Percentiles rank a stretch among this genome's conserved stretches.
Evolutionary conservation across 768 basidiomycete species (phyloP).

Genomic region (Podaxis mareebaensis): DNA sequence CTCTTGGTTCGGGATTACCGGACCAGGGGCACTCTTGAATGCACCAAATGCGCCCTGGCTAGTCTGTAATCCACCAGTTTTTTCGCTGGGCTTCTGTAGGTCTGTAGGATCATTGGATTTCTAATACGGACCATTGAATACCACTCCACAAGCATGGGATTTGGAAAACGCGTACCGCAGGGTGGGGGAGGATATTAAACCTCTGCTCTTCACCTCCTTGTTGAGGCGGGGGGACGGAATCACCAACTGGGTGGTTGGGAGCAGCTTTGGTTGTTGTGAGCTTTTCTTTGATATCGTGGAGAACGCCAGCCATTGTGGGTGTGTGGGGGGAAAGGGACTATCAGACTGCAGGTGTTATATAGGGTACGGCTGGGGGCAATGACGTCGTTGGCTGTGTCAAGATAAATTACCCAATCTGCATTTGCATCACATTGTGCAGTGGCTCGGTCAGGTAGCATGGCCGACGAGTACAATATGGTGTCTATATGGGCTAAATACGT

Average conservation of each 20-base stretch:
- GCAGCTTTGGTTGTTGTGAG: constrained; percentile 9
- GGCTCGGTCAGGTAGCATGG: background rate
- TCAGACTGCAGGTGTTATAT: constrained; percentile 5
- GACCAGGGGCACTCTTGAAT: constrained; percentile 48
- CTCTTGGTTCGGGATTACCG: constrained; percentile 48
- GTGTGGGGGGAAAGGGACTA: background rate
- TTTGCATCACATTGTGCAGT: background rate
- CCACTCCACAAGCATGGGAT: background rate
- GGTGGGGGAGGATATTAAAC: constrained; percentile 61
- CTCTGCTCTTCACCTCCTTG: constrained; percentile 33
- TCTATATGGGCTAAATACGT: background rate
- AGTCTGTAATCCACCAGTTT: constrained; percentile 37
- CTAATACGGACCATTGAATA: constrained; percentile 29
- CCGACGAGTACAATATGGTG: background rate
- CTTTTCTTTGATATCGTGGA: constrained; percentile 29
- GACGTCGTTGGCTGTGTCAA: constrained; percentile 3
- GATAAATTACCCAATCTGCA: background rate
- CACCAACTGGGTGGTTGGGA: background rate
- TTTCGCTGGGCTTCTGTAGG: constrained; percentile 42
- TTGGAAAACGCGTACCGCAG: constrained; percentile 42
- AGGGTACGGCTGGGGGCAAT: background rate
- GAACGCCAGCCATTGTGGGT: constrained; percentile 25
- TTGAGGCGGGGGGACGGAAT: constrained; percentile 16
- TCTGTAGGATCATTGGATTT: constrained; percentile 64
- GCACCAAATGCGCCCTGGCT: constrained; percentile 35